phyloP scores from a whole-genome alignment of 2,329 filamentous ascomycete genomes.

The Periconia digitata region DNA sequence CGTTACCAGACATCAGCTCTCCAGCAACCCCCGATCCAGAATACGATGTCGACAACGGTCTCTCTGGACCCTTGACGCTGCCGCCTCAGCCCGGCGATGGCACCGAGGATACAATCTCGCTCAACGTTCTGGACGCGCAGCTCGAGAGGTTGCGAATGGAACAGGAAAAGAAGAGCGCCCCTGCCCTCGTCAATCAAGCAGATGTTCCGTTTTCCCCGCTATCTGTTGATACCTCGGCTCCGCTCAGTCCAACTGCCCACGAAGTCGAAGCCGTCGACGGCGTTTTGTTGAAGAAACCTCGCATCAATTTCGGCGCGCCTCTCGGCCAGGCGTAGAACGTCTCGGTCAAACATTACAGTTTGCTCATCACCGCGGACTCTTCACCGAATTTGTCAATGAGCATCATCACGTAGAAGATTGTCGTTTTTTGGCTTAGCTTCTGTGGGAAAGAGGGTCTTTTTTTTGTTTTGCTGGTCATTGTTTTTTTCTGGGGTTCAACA shows the following conservation, averaged over 20 bases:
- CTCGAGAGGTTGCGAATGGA: conserved; percentile 28
- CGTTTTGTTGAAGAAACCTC: conserved; percentile 37
- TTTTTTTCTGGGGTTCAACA: too few species aligned
- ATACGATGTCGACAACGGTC: conserved; percentile 14
- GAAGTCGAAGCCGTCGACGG: conserved; percentile 30
- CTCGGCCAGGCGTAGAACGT: conserved; percentile 29
- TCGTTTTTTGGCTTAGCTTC: too few species aligned
- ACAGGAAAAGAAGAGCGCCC: conserved; percentile 13
- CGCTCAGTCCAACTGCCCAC: conserved; percentile 23
- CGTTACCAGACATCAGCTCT: conserved; percentile 16
- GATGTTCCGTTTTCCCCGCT: neutral
- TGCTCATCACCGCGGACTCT: too few species aligned
- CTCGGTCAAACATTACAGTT: neutral
- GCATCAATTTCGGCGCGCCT: conserved; percentile 39
- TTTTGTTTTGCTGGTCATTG: too few species aligned
- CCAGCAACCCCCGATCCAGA: conserved; percentile 16
- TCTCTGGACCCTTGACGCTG: conserved; percentile 36
- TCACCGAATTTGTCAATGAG: too few species aligned
- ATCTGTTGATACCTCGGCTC: conserved; percentile 2
- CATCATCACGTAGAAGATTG: too few species aligned
- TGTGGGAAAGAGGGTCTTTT: too few species aligned
- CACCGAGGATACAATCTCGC: conserved; percentile 28
- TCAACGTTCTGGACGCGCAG: conserved; percentile 28
- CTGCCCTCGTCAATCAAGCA: neutral
- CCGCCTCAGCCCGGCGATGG: conserved; percentile 35